Evolutionary conservation across 139 green algal species (phyloP).

Genomic region (Zygnema cylindricum): DNA sequence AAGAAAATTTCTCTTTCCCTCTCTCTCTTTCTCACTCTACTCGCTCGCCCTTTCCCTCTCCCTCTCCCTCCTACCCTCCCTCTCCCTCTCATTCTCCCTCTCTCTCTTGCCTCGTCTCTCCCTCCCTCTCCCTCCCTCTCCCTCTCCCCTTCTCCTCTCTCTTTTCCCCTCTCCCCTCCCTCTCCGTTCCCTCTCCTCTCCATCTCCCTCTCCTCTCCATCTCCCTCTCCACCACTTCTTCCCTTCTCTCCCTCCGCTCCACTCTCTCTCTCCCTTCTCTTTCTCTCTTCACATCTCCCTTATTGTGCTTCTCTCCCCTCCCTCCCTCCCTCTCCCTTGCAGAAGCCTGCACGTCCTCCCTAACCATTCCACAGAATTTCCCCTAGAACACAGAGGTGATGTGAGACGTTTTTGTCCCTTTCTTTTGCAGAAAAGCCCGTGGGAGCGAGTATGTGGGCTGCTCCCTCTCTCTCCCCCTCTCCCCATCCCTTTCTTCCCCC

Average conservation of each 20-base stretch:
- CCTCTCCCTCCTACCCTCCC: neutral
- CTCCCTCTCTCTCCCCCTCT: neutral
- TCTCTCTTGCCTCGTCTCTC: neutral
- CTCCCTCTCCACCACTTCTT: too few species aligned
- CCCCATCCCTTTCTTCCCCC: neutral
- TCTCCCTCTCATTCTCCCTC: neutral
- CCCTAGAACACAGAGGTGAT: too few species aligned
- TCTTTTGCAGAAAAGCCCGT: constrained; percentile 24
- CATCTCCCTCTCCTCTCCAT: neutral
- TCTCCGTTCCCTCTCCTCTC: neutral
- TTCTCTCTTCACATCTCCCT: too few species aligned
- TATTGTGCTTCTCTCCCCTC: too few species aligned
- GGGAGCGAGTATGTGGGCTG: constrained; percentile 10
- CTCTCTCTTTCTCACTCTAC: neutral
- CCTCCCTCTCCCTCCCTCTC: constrained; percentile 1
- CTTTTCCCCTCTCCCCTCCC: neutral
- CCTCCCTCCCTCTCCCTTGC: too few species aligned
- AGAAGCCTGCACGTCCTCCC: too few species aligned
- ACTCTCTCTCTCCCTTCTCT: too few species aligned
- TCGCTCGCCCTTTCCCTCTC: neutral
- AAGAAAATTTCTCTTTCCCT: neutral
- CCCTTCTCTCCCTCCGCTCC: too few species aligned
- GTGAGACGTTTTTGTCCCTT: too few species aligned
- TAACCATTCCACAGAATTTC: too few species aligned
- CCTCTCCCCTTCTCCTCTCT: neutral